phyloP scores from a whole-genome alignment of 495 filamentous ascomycete genomes.

The Hypoxylon crocopeplum region DNA sequence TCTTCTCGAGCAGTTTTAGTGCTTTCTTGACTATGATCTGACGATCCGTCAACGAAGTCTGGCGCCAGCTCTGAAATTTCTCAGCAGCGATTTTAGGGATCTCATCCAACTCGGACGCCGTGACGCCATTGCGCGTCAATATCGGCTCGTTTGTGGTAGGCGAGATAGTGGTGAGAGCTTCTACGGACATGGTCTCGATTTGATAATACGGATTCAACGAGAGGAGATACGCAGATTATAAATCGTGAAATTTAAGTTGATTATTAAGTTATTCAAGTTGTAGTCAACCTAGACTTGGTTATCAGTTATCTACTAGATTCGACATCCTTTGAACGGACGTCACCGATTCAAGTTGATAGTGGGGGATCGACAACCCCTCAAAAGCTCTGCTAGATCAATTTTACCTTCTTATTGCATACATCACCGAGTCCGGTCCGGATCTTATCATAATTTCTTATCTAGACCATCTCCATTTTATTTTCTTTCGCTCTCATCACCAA shows the following conservation, averaged over 20 bases:
- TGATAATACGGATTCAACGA: neutral
- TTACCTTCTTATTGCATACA: neutral
- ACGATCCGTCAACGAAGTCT: constrained; percentile 68
- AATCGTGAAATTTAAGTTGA: too few species aligned
- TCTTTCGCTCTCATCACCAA: constrained; percentile 3
- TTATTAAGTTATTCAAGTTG: neutral
- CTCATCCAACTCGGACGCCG: constrained; percentile 66
- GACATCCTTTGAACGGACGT: constrained; percentile 13
- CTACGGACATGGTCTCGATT: constrained; percentile 66
- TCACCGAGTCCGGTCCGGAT: too few species aligned
- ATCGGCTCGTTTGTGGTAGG: constrained; percentile 82
- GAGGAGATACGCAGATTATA: neutral
- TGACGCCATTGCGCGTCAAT: constrained; percentile 74
- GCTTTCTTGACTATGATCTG: constrained; percentile 81
- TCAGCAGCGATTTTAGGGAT: constrained; percentile 70
- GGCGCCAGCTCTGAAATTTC: constrained; percentile 74
- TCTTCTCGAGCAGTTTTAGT: constrained; percentile 67
- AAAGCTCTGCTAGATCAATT: constrained; percentile 11
- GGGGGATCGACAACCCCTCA: constrained; percentile 35
- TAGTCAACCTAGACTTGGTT: neutral
- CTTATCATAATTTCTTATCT: constrained; percentile 7
- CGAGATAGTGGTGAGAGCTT: constrained; percentile 87
- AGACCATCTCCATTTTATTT: constrained; percentile 21
- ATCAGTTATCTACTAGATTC: too few species aligned
- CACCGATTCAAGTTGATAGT: constrained; percentile 20